Evolutionary conservation across 1,284 basidiomycete genomes (phyloP), one percentile per base, ranked within the genome.

Genomic region (Ganoderma resinaceum): DNA sequence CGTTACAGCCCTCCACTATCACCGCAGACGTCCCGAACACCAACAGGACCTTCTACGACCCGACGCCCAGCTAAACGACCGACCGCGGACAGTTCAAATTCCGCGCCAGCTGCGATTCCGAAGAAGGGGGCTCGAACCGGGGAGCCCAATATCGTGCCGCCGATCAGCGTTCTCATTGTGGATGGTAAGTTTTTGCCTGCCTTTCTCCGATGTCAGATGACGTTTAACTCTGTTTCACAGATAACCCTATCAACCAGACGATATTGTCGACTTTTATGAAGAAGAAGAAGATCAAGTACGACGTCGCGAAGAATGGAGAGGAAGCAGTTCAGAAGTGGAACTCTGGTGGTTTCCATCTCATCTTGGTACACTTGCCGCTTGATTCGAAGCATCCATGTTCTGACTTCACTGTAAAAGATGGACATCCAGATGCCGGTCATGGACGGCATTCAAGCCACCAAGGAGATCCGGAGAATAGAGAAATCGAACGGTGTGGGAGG

Each of bases 391-490:
- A 16, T 29, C 42, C 58, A 49, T 31, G 18, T 18, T 7, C 67
- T 71, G 26, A 69, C 62, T 43, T 20, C 42, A 29, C 37, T 31
- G 29, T 71, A 55, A 1, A 75, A 98, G 95, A 99, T 99, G 98
- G 98, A 99, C 82, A 99, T 99, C 70, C 97, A 99, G 83, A 95
- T 99, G 87, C 98, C 98, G 7, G 93, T 99, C 73, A 98, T 99
- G 94, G 95, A 98, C 80, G 98, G 98, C 33, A 98, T 99, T 62
- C 90, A 95, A 77, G 98, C 98, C 2, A 99, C 98, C 0, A 97
- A 96, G 76, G 95, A 97, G 79, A 99, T 99, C 68, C 88, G 98
- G 61, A 88, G 91, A 70, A 82, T 97, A 62, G 97, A 99, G 80
- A 89, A 91, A 72, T 73, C 80, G 53, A 87, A 84, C 76, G 92